Conservation (phyloP, 2,329 filamentous ascomycete genomes). For the Trichoderma polysporum region DNA sequence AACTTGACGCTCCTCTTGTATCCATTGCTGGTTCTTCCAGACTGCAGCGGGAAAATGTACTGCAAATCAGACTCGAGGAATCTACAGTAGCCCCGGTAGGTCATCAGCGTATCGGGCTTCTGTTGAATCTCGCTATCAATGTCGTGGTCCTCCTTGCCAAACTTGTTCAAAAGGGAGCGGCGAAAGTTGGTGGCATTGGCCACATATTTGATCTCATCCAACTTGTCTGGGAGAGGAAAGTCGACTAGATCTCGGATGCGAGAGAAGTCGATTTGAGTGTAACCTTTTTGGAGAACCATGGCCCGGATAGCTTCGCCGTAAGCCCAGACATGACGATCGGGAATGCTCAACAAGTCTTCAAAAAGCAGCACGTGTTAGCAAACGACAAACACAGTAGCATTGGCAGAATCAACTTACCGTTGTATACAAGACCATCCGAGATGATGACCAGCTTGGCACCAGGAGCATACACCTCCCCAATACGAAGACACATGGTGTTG, state of each 20-base stretch:
- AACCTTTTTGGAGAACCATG: conserved; percentile 41
- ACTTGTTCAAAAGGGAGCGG: conserved; percentile 45
- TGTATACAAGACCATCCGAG: conserved; percentile 57
- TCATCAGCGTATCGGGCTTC: conserved; percentile 52
- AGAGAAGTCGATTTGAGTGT: conserved; percentile 48
- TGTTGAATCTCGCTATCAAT: conserved; percentile 42
- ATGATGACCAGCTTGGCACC: conserved; percentile 52
- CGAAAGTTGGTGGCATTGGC: conserved; percentile 53
- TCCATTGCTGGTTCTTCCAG: conserved; percentile 41
- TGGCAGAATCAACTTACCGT: conserved; percentile 40
- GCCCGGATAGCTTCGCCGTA: conserved; percentile 49
- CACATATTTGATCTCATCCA: conserved; percentile 52
- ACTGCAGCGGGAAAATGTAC: conserved; percentile 42
- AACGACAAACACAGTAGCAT: not conserved
- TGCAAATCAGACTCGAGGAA: conserved; percentile 53
- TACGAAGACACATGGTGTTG: conserved; percentile 48
- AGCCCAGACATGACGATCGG: conserved; percentile 50
- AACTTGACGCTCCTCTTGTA: conserved; percentile 50
- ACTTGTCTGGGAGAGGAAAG: conserved; percentile 39
- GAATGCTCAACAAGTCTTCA: conserved; percentile 53
- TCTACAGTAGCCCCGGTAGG: conserved; percentile 53
- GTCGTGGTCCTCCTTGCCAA: conserved; percentile 43
- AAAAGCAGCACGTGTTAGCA: too few species aligned
- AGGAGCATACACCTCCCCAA: conserved; percentile 46
- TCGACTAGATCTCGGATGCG: conserved; percentile 51